Evolutionary conservation across 2,329 filamentous ascomycete species (phyloP), one percentile per base, ranked within the genome.

Genomic region (Aspergillus sp.): DNA sequence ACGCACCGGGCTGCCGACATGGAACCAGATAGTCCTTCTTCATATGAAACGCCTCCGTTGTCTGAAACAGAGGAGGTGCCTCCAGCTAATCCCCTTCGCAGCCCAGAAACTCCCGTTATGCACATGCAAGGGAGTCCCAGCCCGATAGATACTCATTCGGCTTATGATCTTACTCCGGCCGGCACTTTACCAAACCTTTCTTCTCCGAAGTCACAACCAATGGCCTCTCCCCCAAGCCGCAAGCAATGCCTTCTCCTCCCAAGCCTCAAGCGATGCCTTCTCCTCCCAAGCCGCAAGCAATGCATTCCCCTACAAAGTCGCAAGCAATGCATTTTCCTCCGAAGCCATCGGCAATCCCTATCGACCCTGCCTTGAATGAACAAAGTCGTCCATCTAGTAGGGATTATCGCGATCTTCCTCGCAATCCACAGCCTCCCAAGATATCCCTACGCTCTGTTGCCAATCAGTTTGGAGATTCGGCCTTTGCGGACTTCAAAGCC

Each of bases 401-500:
- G 33, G 44, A 52, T 30, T 48, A 42, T 32, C 47, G 49, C 33
- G 49, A 51, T 33, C 40, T 48, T 1, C 44, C 57, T 6, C 47
- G 50, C 13, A 56, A 49, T 33, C 34, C 54, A 12, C 57, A 58
- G 43, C 52, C 56, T 39, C 56, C 59, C 6, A 67, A 64, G 34
- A 57, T 60, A 31, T 66, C 65, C 28, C 50, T 69, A 37, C 65
- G 62, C 7, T 58, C 59, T 6, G 48, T 65, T 40, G 66, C 68
- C 12, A 65, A 60, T 43, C 67, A 75, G 5, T 70, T 77, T n/a
- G 71, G 72, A 3, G 82, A 86, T 39, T 81, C 83, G 43, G 84
- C 88, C 0, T 74, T 90, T 39, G 68, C 76, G 6, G 78, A 83
- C 9, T 95, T 95, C 60, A 78, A 81, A 4, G 62, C 70, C 5